These are phyloP conservation scores for Phytophthora agathidicida DNA, from an alignment of 352 stramenopile species.

Conservation along the genomic window DNA sequence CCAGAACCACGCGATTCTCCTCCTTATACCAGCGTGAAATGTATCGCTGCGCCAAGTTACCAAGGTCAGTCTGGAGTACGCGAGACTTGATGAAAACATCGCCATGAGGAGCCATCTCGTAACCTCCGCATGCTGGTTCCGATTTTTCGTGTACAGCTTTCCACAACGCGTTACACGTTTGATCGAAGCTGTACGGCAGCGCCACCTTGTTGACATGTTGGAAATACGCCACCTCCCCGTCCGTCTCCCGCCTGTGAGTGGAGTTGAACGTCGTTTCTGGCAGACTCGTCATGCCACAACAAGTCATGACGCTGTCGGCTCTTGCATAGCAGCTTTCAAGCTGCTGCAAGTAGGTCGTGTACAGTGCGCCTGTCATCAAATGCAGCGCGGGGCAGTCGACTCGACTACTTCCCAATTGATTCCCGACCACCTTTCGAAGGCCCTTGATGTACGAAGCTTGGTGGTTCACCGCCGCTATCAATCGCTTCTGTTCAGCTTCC, in stretches of 20 bases:
- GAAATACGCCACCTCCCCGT: conserved; percentile 17
- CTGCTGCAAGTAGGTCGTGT: conserved; percentile 25
- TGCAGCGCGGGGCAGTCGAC: neutral
- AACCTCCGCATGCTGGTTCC: neutral
- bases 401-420: neutral
- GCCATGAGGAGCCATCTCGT: conserved; percentile 9
- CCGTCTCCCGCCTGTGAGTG: neutral
- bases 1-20: conserved; percentile 42
- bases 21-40: conserved; percentile 49
- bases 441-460: conserved; percentile 19
- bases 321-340: conserved; percentile 25
- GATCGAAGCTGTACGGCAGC: conserved; percentile 15
- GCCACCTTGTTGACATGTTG: conserved; percentile 20
- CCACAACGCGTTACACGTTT: conserved; percentile 15
- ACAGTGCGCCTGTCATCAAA: conserved; percentile 4
- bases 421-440: neutral
- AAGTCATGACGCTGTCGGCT: conserved; percentile 13
- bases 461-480: conserved; percentile 7
- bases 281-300: conserved; percentile 12
- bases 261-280: conserved; percentile 9
- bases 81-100: conserved; percentile 38
- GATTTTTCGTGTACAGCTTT: conserved; percentile 5
- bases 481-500: conserved; percentile 17
- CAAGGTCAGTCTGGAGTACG: conserved; percentile 6
- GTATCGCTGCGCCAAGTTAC: conserved; percentile 10